Percentiles rank a stretch among this genome's conserved stretches.
These are phyloP conservation scores for Arthrobotrys sphaeroides DNA, from an alignment of 2,329 filamentous ascomycete species.

Conservation along the genomic window DNA sequence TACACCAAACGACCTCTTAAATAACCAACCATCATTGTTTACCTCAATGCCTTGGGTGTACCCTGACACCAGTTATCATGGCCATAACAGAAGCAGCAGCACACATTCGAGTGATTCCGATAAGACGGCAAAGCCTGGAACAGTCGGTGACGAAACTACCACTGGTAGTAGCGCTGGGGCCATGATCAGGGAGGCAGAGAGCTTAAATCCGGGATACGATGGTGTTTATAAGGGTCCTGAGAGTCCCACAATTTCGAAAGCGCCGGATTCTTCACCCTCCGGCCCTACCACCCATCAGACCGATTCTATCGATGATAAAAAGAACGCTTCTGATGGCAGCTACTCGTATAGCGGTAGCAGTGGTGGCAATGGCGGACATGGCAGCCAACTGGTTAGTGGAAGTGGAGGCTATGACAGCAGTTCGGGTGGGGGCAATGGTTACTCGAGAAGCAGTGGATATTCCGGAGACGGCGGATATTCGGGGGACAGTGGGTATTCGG, in stretches of 20 bases:
- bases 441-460: background rate
- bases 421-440: background rate
- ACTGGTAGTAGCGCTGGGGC: background rate
- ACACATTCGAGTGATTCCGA: background rate
- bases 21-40: background rate
- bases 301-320: background rate
- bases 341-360: background rate
- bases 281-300: background rate
- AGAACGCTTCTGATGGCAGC: background rate
- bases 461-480: background rate
- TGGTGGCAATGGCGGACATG: background rate
- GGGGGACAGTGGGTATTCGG: background rate
- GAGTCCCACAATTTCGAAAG: background rate
- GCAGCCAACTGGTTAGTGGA: no score
- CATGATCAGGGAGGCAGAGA: background rate
- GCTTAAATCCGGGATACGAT: background rate
- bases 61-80: background rate
- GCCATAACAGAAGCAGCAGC: background rate
- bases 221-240: background rate
- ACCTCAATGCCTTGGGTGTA: background rate
- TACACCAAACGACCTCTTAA: background rate
- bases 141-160: background rate
- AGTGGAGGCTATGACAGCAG: background rate
- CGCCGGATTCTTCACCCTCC: background rate
- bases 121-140: background rate